A percentile compares a stretch with the other conserved stretches of the same genome.
Evolutionary conservation across 371 early-diverging fungal genomes (phyloP).

Genomic region (Actinomortierella wolfii): DNA sequence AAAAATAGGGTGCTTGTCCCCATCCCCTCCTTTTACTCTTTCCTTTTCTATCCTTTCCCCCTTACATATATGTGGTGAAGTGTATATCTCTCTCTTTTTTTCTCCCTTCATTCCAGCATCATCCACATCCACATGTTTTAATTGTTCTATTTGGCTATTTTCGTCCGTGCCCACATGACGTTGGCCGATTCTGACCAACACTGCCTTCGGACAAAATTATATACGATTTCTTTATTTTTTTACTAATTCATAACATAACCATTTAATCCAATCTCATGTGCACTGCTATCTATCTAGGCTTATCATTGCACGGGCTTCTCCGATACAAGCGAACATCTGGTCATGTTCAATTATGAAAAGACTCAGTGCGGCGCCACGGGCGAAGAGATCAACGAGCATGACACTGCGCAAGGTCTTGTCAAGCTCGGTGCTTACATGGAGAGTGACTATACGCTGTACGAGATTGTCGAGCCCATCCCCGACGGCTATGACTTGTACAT

Average conservation of each 20-base stretch:
- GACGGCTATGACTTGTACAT: slow-evolving; percentile 50
- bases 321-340: slow-evolving; percentile 48
- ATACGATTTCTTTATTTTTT: too few relatives aligned
- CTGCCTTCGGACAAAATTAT: too few relatives aligned
- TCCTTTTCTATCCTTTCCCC: not conserved
- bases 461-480: slow-evolving; percentile 56
- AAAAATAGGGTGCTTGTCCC: too few relatives aligned
- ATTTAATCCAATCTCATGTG: too few relatives aligned
- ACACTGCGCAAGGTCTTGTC: slow-evolving; percentile 53
- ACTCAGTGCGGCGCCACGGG: slow-evolving; percentile 31
- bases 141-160: too few relatives aligned
- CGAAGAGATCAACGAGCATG: slow-evolving; percentile 31
- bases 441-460: slow-evolving; percentile 53
- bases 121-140: not conserved
- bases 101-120: slow-evolving; percentile 4
- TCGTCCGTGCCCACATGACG: too few relatives aligned
- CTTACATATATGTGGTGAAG: slow-evolving; percentile 6
- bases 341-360: slow-evolving; percentile 57
- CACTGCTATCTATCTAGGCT: too few relatives aligned
- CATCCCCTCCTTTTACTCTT: too few relatives aligned
- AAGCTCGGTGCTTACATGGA: slow-evolving; percentile 32
- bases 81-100: slow-evolving; percentile 8
- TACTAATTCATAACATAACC: too few relatives aligned
- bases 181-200: too few relatives aligned
- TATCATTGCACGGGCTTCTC: slow-evolving; percentile 49